Percentiles rank a stretch among this genome's conserved stretches.
Conservation (phyloP, 164 flowering plant species). For the Magnolia sinica region DNA sequence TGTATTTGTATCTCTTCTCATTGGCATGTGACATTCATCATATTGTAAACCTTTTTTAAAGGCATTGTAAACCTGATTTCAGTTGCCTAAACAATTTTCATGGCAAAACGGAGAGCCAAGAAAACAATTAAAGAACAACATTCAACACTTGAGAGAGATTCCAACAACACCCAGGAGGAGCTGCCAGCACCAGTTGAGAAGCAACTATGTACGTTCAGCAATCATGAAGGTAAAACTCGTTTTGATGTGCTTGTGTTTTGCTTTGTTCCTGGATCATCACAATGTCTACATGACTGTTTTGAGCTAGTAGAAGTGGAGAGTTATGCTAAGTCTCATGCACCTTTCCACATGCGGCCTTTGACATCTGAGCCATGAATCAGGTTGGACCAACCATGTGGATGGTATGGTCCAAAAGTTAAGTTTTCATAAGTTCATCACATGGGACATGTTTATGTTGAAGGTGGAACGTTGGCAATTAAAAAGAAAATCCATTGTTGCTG, state of each 20-base stretch:
- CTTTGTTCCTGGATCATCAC: not conserved
- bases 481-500: no score
- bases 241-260: not conserved
- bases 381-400: not conserved
- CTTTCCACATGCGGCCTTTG: no score
- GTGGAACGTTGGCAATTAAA: no score
- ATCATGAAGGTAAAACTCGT: not conserved
- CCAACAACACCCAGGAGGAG: not conserved
- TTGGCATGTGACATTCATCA: not conserved
- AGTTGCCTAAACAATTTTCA: not conserved
- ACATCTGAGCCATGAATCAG: no score
- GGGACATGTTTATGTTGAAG: no score
- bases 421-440: not conserved
- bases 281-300: not conserved
- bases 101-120: conserved; percentile 3
- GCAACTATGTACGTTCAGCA: not conserved
- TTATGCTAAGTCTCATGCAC: no score
- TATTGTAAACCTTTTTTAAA: not conserved
- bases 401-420: not conserved
- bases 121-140: not conserved
- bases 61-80: not conserved
- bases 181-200: not conserved
- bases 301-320: not conserved
- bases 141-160: not conserved
- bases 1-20: no score